Evolutionary conservation across 441 rosid genomes (phyloP).

Genomic region (Croton laevigatus): DNA sequence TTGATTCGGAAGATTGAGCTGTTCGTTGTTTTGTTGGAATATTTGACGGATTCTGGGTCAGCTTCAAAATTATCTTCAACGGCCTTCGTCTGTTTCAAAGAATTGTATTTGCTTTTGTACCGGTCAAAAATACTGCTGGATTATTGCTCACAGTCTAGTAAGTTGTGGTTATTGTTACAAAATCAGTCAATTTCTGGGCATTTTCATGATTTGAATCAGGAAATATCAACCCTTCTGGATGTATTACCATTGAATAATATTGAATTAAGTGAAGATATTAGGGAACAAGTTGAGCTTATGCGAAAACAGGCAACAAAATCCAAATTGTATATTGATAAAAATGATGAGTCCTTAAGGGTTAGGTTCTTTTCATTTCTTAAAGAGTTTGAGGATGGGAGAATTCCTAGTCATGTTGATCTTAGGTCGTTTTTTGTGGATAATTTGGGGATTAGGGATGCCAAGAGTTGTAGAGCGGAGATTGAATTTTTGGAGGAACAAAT

Average conservation of each 20-base stretch:
- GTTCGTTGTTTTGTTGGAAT: conserved; percentile 58
- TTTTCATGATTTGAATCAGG: conserved; percentile 88
- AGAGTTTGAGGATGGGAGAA: conserved; percentile 58
- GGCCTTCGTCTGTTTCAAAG: conserved; percentile 66
- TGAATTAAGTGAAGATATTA: conserved; percentile 58
- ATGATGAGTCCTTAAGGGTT: conserved; percentile 65
- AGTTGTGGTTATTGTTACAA: conserved; percentile 87
- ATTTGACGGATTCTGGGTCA: conserved; percentile 45
- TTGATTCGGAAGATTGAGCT: conserved; percentile 67
- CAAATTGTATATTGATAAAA: conserved; percentile 51
- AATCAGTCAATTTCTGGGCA: conserved; percentile 77
- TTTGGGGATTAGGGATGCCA: conserved; percentile 55
- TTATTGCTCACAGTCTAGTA: conserved; percentile 73
- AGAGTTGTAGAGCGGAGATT: conserved; percentile 57
- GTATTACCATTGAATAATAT: conserved; percentile 62
- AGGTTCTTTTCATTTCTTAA: conserved; percentile 58
- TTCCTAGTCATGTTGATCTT: conserved; percentile 41
- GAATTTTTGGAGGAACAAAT: conserved; percentile 93
- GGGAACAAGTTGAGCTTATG: conserved; percentile 73
- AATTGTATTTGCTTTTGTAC: conserved; percentile 72
- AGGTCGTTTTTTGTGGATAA: conserved; percentile 54
- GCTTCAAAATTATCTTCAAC: conserved; percentile 40
- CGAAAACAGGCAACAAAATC: conserved; percentile 56
- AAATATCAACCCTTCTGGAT: conserved; percentile 83
- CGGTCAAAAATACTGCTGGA: conserved; percentile 78